Evolutionary conservation across 352 stramenopile genomes (phyloP).

Genomic region (Phytopythium aichiense): DNA sequence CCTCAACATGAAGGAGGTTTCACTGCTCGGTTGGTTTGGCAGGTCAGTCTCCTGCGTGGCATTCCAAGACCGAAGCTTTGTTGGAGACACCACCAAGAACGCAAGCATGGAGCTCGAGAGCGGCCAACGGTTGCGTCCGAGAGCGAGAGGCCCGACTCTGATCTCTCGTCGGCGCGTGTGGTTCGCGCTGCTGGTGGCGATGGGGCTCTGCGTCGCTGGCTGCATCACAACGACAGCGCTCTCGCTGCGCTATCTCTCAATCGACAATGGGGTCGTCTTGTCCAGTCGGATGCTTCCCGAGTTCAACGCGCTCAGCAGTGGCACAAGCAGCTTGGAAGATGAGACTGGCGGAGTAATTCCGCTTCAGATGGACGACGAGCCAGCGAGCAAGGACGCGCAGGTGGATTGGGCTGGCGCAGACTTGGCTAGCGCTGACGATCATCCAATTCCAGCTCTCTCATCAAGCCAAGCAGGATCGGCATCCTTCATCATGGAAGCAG

Average conservation of each 20-base stretch:
- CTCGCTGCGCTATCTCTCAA: not conserved
- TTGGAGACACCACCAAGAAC: not conserved
- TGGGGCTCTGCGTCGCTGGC: not conserved
- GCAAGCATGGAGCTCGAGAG: not conserved
- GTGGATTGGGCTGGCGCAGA: not conserved
- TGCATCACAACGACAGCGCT: not conserved
- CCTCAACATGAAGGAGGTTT: no score
- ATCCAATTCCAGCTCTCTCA: not conserved
- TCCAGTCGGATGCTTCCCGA: not conserved
- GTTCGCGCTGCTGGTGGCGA: not conserved
- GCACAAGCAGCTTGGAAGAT: not conserved
- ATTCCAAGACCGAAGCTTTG: no score
- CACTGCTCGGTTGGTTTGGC: no score
- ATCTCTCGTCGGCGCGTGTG: not conserved
- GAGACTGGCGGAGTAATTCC: not conserved
- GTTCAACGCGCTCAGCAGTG: not conserved
- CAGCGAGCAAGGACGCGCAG: not conserved
- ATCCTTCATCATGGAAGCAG: not conserved
- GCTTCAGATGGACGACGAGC: not conserved
- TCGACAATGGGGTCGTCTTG: not conserved
- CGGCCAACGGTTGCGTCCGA: not conserved
- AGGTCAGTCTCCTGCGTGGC: no score
- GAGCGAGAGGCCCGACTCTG: not conserved
- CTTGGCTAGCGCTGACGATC: not conserved
- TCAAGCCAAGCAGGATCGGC: not conserved